Percentiles rank a stretch among this genome's conserved stretches.
phyloP scores from a whole-genome alignment of 768 basidiomycete species.

The Krasilnikovozyma curviuscula region DNA sequence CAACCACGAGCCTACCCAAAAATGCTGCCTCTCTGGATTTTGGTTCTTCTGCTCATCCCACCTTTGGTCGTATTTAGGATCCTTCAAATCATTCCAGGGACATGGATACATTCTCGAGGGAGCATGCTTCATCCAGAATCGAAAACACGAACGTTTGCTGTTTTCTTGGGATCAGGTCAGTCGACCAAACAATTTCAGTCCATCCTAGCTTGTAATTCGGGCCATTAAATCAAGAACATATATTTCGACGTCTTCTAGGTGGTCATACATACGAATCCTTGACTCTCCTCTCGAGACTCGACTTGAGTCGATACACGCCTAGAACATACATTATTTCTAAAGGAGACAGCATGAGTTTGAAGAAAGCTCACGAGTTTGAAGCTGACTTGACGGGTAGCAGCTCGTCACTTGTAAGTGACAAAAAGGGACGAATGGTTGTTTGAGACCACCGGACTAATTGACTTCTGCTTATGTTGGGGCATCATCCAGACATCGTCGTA shows the following conservation, averaged over 20 bases:
- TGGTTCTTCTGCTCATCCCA: too few species aligned
- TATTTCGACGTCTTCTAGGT: slow-evolving; percentile 34
- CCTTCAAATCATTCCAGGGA: too few species aligned
- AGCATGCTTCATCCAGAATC: too few species aligned
- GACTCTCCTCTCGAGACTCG: slow-evolving; percentile 47
- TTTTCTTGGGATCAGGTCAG: slow-evolving; percentile 85
- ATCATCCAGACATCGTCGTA: slow-evolving; percentile 24
- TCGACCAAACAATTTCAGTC: slow-evolving; percentile 10
- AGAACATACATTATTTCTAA: slow-evolving; percentile 64
- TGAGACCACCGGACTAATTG: slow-evolving; percentile 7
- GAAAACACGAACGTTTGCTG: slow-evolving; percentile 39
- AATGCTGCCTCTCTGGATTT: too few species aligned
- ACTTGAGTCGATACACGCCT: slow-evolving; percentile 52
- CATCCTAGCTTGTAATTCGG: background rate
- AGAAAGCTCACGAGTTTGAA: slow-evolving; percentile 52
- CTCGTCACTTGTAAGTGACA: background rate
- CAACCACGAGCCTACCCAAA: too few species aligned
- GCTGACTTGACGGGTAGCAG: slow-evolving; percentile 18
- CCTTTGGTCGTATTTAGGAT: too few species aligned
- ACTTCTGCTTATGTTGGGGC: slow-evolving; percentile 1
- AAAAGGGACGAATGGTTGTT: background rate
- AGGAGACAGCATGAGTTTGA: slow-evolving; percentile 57
- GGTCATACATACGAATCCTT: slow-evolving; percentile 85
- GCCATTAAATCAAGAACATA: slow-evolving; percentile 1
- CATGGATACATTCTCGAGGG: too few species aligned